phyloP scores from a whole-genome alignment of 164 flowering plant species.

The Warburgia ugandensis region DNA sequence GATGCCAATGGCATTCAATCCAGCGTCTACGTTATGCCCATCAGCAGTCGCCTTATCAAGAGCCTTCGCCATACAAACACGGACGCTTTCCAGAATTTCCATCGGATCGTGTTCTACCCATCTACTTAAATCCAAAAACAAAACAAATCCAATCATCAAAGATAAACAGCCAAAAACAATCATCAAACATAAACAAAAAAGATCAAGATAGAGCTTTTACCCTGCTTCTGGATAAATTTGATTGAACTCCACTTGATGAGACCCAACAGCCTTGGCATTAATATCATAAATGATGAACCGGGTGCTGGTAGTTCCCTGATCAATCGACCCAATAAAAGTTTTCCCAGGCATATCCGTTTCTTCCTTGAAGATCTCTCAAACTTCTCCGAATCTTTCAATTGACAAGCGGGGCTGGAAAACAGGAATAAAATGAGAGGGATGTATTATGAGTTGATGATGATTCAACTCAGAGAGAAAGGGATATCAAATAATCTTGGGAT shows the following conservation, averaged over 20 bases:
- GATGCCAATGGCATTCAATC: slow-evolving; percentile 83
- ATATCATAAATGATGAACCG: slow-evolving; percentile 79
- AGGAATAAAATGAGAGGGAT: no score
- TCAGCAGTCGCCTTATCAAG: slow-evolving; percentile 78
- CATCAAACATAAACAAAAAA: not conserved
- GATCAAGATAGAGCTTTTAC: slow-evolving; percentile 28
- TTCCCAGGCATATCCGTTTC: no score
- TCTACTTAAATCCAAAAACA: slow-evolving; percentile 26
- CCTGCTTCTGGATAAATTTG: slow-evolving; percentile 88
- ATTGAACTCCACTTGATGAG: slow-evolving; percentile 94
- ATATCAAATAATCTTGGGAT: no score
- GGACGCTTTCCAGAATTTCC: slow-evolving; percentile 85
- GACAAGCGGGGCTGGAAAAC: no score
- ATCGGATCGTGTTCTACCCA: slow-evolving; percentile 98
- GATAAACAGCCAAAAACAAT: no score
- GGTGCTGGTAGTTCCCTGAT: slow-evolving; percentile 97
- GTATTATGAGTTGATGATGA: no score
- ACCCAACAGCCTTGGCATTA: slow-evolving; percentile 40
- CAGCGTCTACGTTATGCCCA: slow-evolving; percentile 68
- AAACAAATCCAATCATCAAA: no score
- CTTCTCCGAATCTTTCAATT: no score
- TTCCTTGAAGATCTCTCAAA: no score
- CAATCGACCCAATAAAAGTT: slow-evolving; percentile 64
- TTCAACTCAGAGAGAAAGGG: no score
- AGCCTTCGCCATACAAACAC: slow-evolving; percentile 69